A percentile compares a stretch with the other conserved stretches of the same genome.
Conservation (phyloP, 176 grass and related monocot species). For the Raddia distichophylla region DNA sequence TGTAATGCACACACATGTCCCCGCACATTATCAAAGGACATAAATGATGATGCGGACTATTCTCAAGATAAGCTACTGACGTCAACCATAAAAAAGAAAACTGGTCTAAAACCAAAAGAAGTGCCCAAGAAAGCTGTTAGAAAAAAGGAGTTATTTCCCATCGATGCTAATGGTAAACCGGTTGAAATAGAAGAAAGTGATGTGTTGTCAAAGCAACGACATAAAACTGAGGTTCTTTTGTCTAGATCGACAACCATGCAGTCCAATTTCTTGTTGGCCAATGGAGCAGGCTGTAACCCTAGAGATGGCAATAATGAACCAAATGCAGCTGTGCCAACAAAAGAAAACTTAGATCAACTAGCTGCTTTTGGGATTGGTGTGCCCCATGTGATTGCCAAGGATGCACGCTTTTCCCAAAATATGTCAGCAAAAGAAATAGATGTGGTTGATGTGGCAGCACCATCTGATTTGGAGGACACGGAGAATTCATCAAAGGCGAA, state of each 20-base stretch:
- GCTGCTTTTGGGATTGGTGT: constrained; percentile 38
- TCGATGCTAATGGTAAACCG: constrained; percentile 37
- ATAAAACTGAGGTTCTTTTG: constrained; percentile 28
- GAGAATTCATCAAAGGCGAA: constrained; percentile 56
- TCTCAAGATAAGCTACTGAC: constrained; percentile 38
- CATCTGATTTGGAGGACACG: constrained; percentile 42
- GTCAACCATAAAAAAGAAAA: constrained; percentile 44
- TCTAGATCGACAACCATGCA: constrained; percentile 2
- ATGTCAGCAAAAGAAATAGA: constrained; percentile 48
- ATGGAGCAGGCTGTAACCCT: constrained; percentile 4
- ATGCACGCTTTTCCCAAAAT: constrained; percentile 40
- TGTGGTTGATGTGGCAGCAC: constrained; percentile 40
- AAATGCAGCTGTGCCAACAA: constrained; percentile 37
- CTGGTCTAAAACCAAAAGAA: constrained; percentile 47
- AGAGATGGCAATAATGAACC: constrained; percentile 45
- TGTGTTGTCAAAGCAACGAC: constrained; percentile 13
- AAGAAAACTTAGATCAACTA: constrained; percentile 36
- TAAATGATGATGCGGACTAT: constrained; percentile 37
- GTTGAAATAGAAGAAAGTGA: constrained; percentile 39
- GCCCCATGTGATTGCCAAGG: constrained; percentile 40
- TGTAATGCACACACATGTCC: constrained; percentile 50
- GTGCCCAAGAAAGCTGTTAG: constrained; percentile 41
- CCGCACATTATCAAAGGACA: constrained; percentile 49
- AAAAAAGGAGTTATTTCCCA: constrained; percentile 40
- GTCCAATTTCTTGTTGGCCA: background rate